Percentiles rank a stretch among this genome's conserved stretches.
phyloP scores from a whole-genome alignment of 2,329 filamentous ascomycete genomes.

The Rutstroemia sp. region DNA sequence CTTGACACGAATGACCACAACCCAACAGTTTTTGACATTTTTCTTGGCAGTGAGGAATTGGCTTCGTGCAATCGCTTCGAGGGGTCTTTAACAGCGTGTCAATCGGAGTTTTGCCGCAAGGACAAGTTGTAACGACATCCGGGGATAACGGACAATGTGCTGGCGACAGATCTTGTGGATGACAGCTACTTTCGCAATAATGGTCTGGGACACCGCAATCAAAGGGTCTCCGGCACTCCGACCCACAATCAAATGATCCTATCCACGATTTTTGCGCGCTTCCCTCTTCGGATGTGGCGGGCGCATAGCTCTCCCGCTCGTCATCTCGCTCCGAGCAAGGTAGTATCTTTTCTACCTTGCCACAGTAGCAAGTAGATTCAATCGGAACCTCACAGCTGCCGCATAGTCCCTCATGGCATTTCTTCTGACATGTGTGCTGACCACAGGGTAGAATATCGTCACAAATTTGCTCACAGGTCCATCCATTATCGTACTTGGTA shows the following conservation, averaged over 20 bases:
- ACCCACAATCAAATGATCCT: conserved; percentile 48
- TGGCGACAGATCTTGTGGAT: conserved; percentile 59
- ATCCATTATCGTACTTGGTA: conserved; percentile 82
- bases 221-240: conserved; percentile 51
- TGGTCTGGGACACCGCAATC: conserved; percentile 70
- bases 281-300: background rate
- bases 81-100: conserved; percentile 48
- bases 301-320: conserved; percentile 23
- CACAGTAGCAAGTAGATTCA: conserved; percentile 79
- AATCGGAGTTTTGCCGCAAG: conserved; percentile 80
- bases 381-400: conserved; percentile 71
- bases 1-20: conserved; percentile 73
- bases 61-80: conserved; percentile 65
- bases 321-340: conserved; percentile 62
- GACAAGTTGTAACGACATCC: conserved; percentile 72
- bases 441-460: conserved; percentile 79
- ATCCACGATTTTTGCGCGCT: conserved; percentile 42
- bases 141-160: conserved; percentile 83
- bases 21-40: conserved; percentile 62
- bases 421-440: conserved; percentile 65
- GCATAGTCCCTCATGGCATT: conserved; percentile 81
- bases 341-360: conserved; percentile 64
- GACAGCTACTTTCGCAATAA: conserved; percentile 66
- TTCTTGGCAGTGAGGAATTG: conserved; percentile 71
- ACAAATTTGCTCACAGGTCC: conserved; percentile 78